A percentile compares a stretch with the other conserved stretches of the same genome.
These are phyloP conservation scores for Calonectria pteridis DNA, from an alignment of 2,329 filamentous ascomycete genomes.

Conservation along the genomic window DNA sequence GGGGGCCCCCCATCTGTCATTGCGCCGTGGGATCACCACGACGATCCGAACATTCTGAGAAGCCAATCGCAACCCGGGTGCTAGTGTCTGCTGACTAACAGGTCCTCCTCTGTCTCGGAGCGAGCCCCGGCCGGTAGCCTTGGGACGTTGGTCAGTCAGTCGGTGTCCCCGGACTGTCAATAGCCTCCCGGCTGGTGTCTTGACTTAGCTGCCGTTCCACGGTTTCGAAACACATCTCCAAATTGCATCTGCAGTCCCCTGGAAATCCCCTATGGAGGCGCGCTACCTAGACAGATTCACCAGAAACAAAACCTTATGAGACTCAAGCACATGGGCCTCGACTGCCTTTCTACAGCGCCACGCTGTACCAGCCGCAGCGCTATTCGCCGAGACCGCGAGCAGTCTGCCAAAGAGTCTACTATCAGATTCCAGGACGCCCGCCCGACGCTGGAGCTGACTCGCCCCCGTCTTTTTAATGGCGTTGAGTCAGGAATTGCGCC, in stretches of 20 bases:
- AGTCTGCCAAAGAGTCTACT: constrained; percentile 17
- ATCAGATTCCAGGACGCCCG: constrained; percentile 32
- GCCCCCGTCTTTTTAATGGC: constrained; percentile 18
- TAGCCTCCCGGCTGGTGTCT: background rate
- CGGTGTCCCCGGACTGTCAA: constrained; percentile 17
- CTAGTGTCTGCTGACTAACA: constrained; percentile 37
- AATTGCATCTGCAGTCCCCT: background rate
- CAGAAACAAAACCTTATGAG: constrained; percentile 31
- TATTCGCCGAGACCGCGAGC: constrained; percentile 42
- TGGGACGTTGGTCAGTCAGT: constrained; percentile 4
- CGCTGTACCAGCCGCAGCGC: constrained; percentile 40
- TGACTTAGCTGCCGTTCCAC: constrained; percentile 13
- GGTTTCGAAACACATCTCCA: background rate
- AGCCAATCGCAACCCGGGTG: constrained; percentile 51
- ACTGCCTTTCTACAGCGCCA: constrained; percentile 42
- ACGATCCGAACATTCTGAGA: constrained; percentile 44
- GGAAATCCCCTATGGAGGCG: constrained; percentile 14
- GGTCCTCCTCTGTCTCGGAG: constrained; percentile 18
- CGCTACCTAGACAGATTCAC: constrained; percentile 26
- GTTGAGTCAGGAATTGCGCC: background rate
- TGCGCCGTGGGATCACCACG: constrained; percentile 44
- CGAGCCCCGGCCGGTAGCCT: background rate
- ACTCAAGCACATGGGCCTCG: constrained; percentile 44
- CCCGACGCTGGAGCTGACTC: constrained; percentile 34
- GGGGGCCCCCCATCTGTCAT: constrained; percentile 43